Evolutionary conservation across 83 land plant species (phyloP).

Genomic region (Picea abies): DNA sequence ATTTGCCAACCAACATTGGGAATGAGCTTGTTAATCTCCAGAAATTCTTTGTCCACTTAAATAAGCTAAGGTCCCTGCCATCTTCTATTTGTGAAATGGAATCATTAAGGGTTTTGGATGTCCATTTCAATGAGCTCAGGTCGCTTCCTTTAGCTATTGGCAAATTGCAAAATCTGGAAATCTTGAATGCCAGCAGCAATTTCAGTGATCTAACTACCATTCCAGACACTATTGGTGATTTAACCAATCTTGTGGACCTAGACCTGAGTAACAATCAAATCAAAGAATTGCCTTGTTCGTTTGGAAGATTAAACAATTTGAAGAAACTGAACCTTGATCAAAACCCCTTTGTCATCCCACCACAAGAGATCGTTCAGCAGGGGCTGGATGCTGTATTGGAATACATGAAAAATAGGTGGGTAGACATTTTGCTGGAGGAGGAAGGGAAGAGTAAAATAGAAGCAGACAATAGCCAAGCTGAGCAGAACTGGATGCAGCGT

Average conservation of each 20-base stretch:
- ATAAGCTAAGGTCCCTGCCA: constrained; percentile 77
- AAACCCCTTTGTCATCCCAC: constrained; percentile 82
- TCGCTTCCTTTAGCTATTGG: constrained; percentile 78
- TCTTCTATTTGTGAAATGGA: constrained; percentile 69
- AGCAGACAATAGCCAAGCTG: constrained; percentile 19
- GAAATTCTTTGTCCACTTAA: constrained; percentile 64
- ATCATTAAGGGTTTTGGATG: constrained; percentile 68
- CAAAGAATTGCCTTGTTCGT: constrained; percentile 68
- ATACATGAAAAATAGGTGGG: constrained; percentile 67
- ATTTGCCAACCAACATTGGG: constrained; percentile 75
- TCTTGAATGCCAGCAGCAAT: constrained; percentile 78
- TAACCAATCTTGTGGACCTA: constrained; percentile 61
- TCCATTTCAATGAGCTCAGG: constrained; percentile 82
- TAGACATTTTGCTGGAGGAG: constrained; percentile 43
- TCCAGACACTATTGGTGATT: constrained; percentile 75
- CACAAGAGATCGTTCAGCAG: constrained; percentile 51
- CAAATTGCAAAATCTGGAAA: constrained; percentile 66
- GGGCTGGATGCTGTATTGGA: constrained; percentile 67
- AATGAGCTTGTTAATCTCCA: constrained; percentile 49
- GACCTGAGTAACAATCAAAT: constrained; percentile 96
- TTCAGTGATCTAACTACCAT: constrained; percentile 72
- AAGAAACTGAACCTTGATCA: constrained; percentile 73
- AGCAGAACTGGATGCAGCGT: constrained; percentile 47
- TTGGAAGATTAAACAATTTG: constrained; percentile 67
- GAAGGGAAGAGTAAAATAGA: constrained; percentile 29